Evolutionary conservation across 345 rosid species (phyloP).

Genomic region (Ceriops tagal): DNA sequence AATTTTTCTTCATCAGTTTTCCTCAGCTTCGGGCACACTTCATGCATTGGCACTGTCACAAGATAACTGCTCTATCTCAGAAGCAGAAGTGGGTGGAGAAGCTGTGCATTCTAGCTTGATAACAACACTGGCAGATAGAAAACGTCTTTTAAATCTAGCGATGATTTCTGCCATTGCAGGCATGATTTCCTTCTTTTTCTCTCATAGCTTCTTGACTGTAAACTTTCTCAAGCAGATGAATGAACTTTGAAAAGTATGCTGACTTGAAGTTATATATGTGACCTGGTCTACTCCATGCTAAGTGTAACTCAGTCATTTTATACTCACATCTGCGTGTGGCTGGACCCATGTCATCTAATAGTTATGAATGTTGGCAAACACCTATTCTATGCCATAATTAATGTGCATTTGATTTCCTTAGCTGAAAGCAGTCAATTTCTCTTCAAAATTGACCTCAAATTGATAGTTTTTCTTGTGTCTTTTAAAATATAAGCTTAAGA

Average conservation of each 20-base stretch:
- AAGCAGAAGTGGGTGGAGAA: conserved; percentile 40
- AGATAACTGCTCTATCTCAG: conserved; percentile 37
- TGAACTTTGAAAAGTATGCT: not conserved
- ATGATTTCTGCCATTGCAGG: conserved; percentile 88
- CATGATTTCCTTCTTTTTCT: conserved; percentile 8
- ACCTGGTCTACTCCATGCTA: too few relatives aligned
- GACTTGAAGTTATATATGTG: not conserved
- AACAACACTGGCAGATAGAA: conserved; percentile 63
- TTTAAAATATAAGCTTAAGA: too few relatives aligned
- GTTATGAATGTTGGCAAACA: too few relatives aligned
- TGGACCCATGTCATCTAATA: too few relatives aligned
- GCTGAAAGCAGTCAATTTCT: too few relatives aligned
- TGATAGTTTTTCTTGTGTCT: too few relatives aligned
- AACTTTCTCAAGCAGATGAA: not conserved
- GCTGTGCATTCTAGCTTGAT: conserved; percentile 26
- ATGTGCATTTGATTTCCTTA: too few relatives aligned
- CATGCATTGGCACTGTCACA: conserved; percentile 74
- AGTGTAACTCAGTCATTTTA: too few relatives aligned
- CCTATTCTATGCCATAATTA: too few relatives aligned
- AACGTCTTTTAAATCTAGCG: conserved; percentile 72
- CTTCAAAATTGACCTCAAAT: too few relatives aligned
- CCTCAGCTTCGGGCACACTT: conserved; percentile 84
- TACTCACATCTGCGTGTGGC: not conserved
- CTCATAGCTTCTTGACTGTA: not conserved
- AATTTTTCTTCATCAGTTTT: conserved; percentile 76